Evolutionary conservation across 106 monocot species (phyloP).

Genomic region (Dendrobium nobile): DNA sequence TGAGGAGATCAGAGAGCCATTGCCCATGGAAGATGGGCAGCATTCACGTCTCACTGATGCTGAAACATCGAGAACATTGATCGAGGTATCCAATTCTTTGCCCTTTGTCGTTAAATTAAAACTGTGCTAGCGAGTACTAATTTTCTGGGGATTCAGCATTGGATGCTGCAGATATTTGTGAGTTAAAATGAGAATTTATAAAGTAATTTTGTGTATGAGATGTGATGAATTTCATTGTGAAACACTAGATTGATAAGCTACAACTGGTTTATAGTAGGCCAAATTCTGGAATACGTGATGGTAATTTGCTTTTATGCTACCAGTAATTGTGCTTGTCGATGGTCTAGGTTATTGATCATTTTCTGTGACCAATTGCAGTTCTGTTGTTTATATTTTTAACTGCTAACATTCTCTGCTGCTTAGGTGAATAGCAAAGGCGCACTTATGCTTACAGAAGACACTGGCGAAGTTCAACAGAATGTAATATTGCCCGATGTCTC

Average conservation of each 20-base stretch:
- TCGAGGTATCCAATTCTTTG: constrained; percentile 30
- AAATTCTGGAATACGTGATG: not conserved
- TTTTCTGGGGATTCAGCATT: not conserved
- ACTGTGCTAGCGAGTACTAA: not conserved
- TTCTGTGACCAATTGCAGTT: not conserved
- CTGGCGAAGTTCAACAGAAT: constrained; percentile 59
- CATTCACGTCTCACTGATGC: constrained; percentile 38
- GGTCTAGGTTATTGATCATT: not conserved
- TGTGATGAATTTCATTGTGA: not conserved
- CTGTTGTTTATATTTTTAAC: not conserved
- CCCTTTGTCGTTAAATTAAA: not conserved
- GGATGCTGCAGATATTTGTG: not conserved
- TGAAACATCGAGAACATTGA: constrained; percentile 41
- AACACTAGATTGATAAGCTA: not conserved
- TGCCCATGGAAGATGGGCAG: not conserved
- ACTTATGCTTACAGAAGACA: constrained; percentile 49
- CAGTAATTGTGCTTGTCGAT: not conserved
- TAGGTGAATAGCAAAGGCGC: constrained; percentile 79
- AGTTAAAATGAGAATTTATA: not conserved
- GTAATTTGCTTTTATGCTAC: not conserved
- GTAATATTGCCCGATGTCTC: constrained; percentile 57
- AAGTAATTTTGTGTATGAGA: not conserved
- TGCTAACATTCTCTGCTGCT: not conserved
- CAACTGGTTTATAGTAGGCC: not conserved
- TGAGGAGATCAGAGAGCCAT: constrained; percentile 33